Percentiles rank a stretch among this genome's conserved stretches.
Evolutionary conservation across 129 eudicot genomes (phyloP).

Genomic region (sunflower (Helianthus annuus)): DNA sequence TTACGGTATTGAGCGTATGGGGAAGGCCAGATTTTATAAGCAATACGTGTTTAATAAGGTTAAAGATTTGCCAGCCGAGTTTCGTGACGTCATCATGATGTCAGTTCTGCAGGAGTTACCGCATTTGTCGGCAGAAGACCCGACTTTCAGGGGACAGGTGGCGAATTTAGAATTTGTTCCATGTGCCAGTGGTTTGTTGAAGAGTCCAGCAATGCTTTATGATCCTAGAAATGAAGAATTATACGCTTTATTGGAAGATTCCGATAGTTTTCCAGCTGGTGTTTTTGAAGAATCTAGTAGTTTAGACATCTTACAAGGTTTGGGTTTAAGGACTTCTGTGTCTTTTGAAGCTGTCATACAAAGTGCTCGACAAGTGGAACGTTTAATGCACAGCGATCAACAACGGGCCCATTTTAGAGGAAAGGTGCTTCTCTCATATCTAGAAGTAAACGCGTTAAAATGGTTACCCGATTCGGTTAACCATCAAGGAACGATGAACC

Average conservation of each 20-base stretch:
- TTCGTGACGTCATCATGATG: conserved; percentile 81
- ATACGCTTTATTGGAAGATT: conserved; percentile 78
- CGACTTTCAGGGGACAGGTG: conserved; percentile 56
- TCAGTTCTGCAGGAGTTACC: conserved; percentile 78
- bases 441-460: conserved; percentile 86
- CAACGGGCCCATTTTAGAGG: conserved; percentile 79
- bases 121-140: conserved; percentile 83
- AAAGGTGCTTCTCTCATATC: conserved; percentile 82
- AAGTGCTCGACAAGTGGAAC: conserved; percentile 83
- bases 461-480: conserved; percentile 64
- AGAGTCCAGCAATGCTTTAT: conserved; percentile 63
- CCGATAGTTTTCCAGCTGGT: conserved; percentile 83
- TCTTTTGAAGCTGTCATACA: conserved; percentile 76
- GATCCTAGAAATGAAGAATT: conserved; percentile 98
- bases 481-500: conserved; percentile 62
- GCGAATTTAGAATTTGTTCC: conserved; percentile 80
- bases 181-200: conserved; percentile 63
- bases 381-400: conserved; percentile 59
- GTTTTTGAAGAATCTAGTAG: conserved; percentile 60
- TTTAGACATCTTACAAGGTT: conserved; percentile 77
- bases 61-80: conserved; percentile 54
- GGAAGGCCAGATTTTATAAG: conserved; percentile 73
- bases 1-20: conserved; percentile 76
- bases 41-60: conserved; percentile 62
- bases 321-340: conserved; percentile 89